Conservation (phyloP, 257 asterid species). For the Solanum arcanum region DNA sequence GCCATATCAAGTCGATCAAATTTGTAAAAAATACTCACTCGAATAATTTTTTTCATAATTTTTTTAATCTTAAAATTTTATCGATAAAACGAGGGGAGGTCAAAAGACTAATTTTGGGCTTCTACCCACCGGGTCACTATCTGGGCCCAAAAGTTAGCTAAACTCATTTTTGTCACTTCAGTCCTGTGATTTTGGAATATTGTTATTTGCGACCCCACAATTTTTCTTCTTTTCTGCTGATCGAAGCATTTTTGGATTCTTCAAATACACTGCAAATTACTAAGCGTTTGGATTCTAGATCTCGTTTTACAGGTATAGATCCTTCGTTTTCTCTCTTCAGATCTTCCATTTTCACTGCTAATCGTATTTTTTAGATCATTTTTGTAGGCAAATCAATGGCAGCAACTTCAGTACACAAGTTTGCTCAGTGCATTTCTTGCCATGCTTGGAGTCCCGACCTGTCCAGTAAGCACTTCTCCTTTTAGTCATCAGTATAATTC, state of each 20-base stretch:
- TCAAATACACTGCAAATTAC: not conserved
- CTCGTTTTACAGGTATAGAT: constrained; percentile 5
- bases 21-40: too few species aligned
- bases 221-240: not conserved
- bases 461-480: constrained; percentile 39
- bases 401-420: constrained; percentile 70
- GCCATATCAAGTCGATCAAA: too few species aligned
- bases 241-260: constrained; percentile 1
- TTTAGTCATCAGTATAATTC: not conserved
- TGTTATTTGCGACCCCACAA: not conserved
- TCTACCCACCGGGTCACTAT: not conserved
- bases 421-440: constrained; percentile 78
- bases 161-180: not conserved
- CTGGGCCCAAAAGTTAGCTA: not conserved
- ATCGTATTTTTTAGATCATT: not conserved
- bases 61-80: not conserved
- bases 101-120: not conserved
- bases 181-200: not conserved
- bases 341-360: not conserved
- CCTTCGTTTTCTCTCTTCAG: not conserved
- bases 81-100: not conserved
- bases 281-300: not conserved
- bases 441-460: constrained; percentile 97
- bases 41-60: too few species aligned
- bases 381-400: constrained; percentile 41